Evolutionary conservation across 768 basidiomycete genomes (phyloP).

Genomic region (Trichaptum fuscoviolaceum): DNA sequence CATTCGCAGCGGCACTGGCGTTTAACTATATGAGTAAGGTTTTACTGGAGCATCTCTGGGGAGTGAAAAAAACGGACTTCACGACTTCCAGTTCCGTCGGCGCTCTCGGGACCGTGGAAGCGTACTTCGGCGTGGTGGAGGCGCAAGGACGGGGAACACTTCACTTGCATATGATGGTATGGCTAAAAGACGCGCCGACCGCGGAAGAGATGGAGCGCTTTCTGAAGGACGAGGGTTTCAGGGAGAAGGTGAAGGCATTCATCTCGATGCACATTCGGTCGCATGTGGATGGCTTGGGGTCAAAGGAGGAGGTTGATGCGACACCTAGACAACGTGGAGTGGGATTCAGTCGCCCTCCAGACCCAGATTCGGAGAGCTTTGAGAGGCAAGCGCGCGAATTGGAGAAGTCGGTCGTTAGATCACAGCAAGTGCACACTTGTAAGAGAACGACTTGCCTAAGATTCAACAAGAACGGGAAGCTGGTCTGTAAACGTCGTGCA

Average conservation of each 20-base stretch:
- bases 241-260: conserved; percentile 21
- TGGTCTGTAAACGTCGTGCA: conserved; percentile 30
- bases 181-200: conserved; percentile 28
- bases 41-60: conserved; percentile 29
- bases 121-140: conserved; percentile 35
- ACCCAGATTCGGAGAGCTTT: conserved; percentile 27
- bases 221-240: conserved; percentile 23
- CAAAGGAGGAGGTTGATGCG: conserved; percentile 16
- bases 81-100: conserved; percentile 20
- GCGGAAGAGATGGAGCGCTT: conserved; percentile 22
- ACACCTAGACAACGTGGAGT: conserved; percentile 22
- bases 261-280: conserved; percentile 29
- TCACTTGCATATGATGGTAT: conserved; percentile 36
- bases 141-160: conserved; percentile 37
- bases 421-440: conserved; percentile 32
- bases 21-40: conserved; percentile 31
- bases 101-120: conserved; percentile 26
- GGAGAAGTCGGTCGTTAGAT: conserved; percentile 22
- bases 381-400: conserved; percentile 2
- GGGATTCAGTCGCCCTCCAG: conserved; percentile 28
- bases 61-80: conserved; percentile 20
- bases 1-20: conserved; percentile 37
- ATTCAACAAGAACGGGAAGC: conserved; percentile 8
- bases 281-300: conserved; percentile 21
- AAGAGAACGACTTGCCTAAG: conserved; percentile 18